These are phyloP conservation scores for Paramarasmius palmivorus DNA, from an alignment of 1,284 basidiomycete species.

Conservation along the genomic window DNA sequence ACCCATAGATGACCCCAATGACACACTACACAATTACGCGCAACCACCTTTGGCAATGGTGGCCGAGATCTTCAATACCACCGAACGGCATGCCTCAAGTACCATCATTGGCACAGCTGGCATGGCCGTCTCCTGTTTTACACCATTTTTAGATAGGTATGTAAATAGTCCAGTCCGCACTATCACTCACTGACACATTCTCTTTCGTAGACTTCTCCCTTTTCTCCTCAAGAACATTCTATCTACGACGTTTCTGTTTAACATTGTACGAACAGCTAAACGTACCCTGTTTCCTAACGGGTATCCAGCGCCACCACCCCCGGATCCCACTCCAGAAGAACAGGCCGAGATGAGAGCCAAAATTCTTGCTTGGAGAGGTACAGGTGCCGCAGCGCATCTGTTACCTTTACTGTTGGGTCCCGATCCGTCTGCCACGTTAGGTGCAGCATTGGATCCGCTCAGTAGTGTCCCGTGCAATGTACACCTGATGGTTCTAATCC, in stretches of 20 bases:
- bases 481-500: no score
- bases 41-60: constrained; percentile 43
- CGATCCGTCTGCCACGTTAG: no score
- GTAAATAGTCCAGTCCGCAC: background rate
- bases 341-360: constrained; percentile 47
- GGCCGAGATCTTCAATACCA: constrained; percentile 47
- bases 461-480: no score
- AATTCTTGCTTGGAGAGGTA: no score
- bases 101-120: constrained; percentile 37
- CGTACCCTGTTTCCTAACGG: constrained; percentile 78
- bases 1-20: constrained; percentile 5
- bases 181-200: background rate
- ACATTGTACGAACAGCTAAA: constrained; percentile 52
- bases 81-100: constrained; percentile 45
- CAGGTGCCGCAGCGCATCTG: no score
- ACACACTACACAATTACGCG: constrained; percentile 30
- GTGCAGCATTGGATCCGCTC: no score
- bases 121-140: constrained; percentile 41
- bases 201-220: constrained; percentile 51
- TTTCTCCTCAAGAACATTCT: constrained; percentile 60
- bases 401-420: no score
- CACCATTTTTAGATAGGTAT: constrained; percentile 36
- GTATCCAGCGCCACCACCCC: constrained; percentile 66
- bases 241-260: constrained; percentile 49
- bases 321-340: constrained; percentile 71